A percentile compares a stretch with the other conserved stretches of the same genome.
Conservation (phyloP, 2,329 filamentous ascomycete species). For the Orbilia blumenaviensis region DNA sequence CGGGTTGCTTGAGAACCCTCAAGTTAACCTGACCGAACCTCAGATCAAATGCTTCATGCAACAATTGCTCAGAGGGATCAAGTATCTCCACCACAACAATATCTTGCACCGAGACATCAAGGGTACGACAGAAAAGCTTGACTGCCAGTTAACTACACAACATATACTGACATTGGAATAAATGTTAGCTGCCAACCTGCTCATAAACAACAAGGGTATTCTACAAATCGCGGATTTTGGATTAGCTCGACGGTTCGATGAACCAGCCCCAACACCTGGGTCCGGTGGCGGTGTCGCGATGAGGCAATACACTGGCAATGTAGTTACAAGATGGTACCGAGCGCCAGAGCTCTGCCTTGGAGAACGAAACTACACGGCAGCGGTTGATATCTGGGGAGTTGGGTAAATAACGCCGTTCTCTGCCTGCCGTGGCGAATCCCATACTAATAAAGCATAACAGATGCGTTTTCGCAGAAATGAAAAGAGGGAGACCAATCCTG, state of each 20-base stretch:
- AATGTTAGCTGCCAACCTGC: slow-evolving; percentile 79
- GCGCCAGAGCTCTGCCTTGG: slow-evolving; percentile 91
- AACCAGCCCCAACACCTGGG: slow-evolving; percentile 77
- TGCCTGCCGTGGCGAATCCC: background rate
- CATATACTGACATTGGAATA: background rate
- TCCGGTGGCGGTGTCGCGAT: slow-evolving; percentile 82
- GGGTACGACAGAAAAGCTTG: slow-evolving; percentile 59
- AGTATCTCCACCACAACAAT: slow-evolving; percentile 82
- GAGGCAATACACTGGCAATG: slow-evolving; percentile 93
- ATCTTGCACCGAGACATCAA: slow-evolving; percentile 99
- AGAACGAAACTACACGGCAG: slow-evolving; percentile 90
- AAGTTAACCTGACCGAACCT: slow-evolving; percentile 82
- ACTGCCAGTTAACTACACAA: background rate
- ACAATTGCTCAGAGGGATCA: slow-evolving; percentile 86
- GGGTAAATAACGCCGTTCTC: slow-evolving; percentile 69
- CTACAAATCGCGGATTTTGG: slow-evolving; percentile 98
- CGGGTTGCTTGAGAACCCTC: slow-evolving; percentile 92
- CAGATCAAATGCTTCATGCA: slow-evolving; percentile 99
- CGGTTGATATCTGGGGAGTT: slow-evolving; percentile 98
- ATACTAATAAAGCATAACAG: slow-evolving; percentile 62
- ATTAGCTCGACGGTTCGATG: slow-evolving; percentile 90
- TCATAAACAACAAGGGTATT: slow-evolving; percentile 93
- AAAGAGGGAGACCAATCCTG: slow-evolving; percentile 89
- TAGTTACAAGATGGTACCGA: slow-evolving; percentile 96
- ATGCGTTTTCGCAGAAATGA: slow-evolving; percentile 99